phyloP scores from a whole-genome alignment of 352 stramenopile genomes.

The Globisporangium nodosum region DNA sequence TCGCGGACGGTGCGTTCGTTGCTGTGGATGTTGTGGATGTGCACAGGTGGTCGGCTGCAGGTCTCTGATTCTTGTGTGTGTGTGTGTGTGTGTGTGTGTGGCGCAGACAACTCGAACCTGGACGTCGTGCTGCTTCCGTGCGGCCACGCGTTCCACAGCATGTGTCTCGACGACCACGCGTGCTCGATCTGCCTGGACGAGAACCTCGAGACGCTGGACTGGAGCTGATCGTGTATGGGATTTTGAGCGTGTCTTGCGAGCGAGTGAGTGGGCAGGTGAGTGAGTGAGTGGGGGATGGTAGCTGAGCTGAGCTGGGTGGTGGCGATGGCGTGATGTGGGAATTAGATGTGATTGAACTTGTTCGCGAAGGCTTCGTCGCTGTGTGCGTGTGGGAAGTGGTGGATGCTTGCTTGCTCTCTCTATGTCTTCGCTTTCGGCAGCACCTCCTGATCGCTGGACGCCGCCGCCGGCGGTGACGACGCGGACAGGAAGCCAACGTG shows the following conservation, averaged over 20 bases:
- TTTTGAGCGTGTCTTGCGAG: neutral
- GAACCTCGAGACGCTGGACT: slow-evolving; percentile 46
- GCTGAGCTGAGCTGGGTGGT: neutral
- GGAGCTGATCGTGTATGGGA: neutral
- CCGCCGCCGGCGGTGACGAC: neutral
- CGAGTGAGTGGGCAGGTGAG: neutral
- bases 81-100: neutral
- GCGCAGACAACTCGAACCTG: slow-evolving; percentile 64
- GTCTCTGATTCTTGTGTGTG: neutral
- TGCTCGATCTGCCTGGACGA: slow-evolving; percentile 68
- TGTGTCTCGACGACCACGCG: slow-evolving; percentile 50
- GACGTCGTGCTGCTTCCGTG: slow-evolving; percentile 73
- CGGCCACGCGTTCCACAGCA: slow-evolving; percentile 71
- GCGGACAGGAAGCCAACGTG: slow-evolving; percentile 31
- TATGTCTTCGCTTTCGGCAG: neutral
- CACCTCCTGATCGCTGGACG: neutral
- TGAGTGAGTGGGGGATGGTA: neutral
- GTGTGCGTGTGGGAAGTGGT: neutral
- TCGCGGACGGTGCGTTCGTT: slow-evolving; percentile 51
- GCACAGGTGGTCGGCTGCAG: neutral
- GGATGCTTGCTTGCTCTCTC: neutral
- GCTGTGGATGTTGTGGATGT: neutral
- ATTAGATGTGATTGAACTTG: neutral
- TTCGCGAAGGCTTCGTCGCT: neutral
- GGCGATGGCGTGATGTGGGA: neutral